Evolutionary conservation across 225 moss, liverwort and hornwort species (phyloP).

Genomic region (Antitrichia curtipendula): DNA sequence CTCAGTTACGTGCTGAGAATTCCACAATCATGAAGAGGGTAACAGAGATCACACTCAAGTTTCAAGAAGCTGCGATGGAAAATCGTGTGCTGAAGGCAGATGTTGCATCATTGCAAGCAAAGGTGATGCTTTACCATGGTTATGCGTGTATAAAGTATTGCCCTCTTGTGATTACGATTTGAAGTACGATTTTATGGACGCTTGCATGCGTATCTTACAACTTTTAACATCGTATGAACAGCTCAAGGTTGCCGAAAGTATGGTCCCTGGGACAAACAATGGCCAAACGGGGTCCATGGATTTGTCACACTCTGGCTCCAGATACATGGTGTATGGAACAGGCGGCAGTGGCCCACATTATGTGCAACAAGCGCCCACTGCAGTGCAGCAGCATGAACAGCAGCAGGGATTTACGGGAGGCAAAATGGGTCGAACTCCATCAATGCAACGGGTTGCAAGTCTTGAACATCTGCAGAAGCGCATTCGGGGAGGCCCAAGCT

Average conservation of each 20-base stretch:
- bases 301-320: neutral
- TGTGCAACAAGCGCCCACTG: constrained; percentile 18
- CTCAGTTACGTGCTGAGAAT: constrained; percentile 71
- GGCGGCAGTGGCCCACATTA: constrained; percentile 19
- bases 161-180: neutral
- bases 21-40: constrained; percentile 58
- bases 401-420: constrained; percentile 18
- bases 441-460: constrained; percentile 87
- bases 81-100: constrained; percentile 86
- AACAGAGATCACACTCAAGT: constrained; percentile 57
- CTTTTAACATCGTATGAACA: neutral
- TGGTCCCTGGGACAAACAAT: constrained; percentile 30
- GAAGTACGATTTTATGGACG: neutral
- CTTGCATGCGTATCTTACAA: neutral
- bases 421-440: constrained; percentile 87
- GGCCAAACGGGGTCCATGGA: constrained; percentile 20
- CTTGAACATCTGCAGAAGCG: constrained; percentile 77
- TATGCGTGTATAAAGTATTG: neutral
- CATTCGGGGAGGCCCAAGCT: constrained; percentile 39
- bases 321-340: constrained; percentile 13
- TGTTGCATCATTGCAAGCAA: constrained; percentile 79
- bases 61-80: constrained; percentile 78
- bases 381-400: constrained; percentile 20
- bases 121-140: constrained; percentile 24
- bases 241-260: constrained; percentile 75